These are phyloP conservation scores for Diplogelasinospora grovesii DNA, from an alignment of 495 filamentous ascomycete genomes.

Conservation along the genomic window DNA sequence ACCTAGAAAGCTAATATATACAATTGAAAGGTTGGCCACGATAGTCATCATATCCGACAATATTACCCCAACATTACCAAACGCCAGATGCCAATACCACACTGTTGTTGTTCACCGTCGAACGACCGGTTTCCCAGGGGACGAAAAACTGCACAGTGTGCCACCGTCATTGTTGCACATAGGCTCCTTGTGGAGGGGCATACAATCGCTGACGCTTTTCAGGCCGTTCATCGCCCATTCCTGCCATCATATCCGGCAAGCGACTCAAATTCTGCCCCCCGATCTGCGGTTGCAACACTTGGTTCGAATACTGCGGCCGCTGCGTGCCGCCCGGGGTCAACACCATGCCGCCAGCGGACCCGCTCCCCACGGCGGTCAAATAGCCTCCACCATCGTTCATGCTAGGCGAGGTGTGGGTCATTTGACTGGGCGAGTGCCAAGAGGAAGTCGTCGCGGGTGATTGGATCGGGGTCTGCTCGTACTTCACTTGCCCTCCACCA, in stretches of 20 bases:
- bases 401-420: constrained; percentile 56
- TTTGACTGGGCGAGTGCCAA: constrained; percentile 70
- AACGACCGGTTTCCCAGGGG: too few species aligned
- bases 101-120: too few species aligned
- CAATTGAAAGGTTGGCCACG: too few species aligned
- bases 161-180: constrained; percentile 13
- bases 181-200: constrained; percentile 19
- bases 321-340: constrained; percentile 36
- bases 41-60: too few species aligned
- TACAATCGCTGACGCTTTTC: constrained; percentile 36
- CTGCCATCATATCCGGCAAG: constrained; percentile 23
- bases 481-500: constrained; percentile 57
- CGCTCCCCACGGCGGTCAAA: constrained; percentile 30
- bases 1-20: too few species aligned
- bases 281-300: constrained; percentile 24
- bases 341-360: constrained; percentile 35
- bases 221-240: constrained; percentile 21
- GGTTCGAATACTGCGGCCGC: constrained; percentile 27
- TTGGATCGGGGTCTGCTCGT: constrained; percentile 74
- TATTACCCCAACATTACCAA: too few species aligned
- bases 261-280: constrained; percentile 16
- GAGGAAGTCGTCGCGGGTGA: constrained; percentile 63
- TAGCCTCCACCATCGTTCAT: constrained; percentile 32
- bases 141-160: too few species aligned
- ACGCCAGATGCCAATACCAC: too few species aligned